Percentiles rank a stretch among this genome's conserved stretches.
Evolutionary conservation across 2,329 filamentous ascomycete genomes (phyloP).

Genomic region (Arthrocladium fulminans): DNA sequence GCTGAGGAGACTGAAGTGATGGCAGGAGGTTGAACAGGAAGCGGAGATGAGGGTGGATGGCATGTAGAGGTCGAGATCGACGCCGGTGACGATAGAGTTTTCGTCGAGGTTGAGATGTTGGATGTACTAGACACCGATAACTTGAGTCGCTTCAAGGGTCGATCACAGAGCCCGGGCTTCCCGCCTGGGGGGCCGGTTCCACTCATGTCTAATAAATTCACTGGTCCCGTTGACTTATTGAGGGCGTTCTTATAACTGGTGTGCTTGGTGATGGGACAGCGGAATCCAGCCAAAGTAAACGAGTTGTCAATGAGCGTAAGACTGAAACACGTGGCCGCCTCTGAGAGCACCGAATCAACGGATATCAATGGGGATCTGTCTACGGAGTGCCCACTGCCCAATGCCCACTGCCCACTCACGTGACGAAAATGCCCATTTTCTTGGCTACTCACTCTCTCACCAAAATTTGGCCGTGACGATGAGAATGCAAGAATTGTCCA

Average conservation of each 20-base stretch:
- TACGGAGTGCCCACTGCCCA: background rate
- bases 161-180: background rate
- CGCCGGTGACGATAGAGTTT: background rate
- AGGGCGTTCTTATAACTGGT: too few relatives aligned
- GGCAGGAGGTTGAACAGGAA: background rate
- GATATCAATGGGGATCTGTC: background rate
- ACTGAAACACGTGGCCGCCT: background rate
- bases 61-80: background rate
- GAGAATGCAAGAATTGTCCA: too few relatives aligned
- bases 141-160: background rate
- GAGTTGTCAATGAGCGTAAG: too few relatives aligned
- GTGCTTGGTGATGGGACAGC: background rate
- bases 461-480: background rate
- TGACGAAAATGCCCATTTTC: background rate
- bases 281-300: background rate
- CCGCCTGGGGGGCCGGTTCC: background rate
- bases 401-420: background rate
- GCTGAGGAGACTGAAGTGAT: background rate
- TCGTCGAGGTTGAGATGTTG: background rate
- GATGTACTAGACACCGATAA: background rate
- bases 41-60: background rate
- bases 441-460: background rate
- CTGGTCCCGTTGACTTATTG: background rate
- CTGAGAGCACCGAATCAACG: background rate
- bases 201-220: slow-evolving; percentile 1